These are phyloP conservation scores for Synchytrium microbalum DNA, from an alignment of 371 early-diverging fungal species.

Conservation along the genomic window DNA sequence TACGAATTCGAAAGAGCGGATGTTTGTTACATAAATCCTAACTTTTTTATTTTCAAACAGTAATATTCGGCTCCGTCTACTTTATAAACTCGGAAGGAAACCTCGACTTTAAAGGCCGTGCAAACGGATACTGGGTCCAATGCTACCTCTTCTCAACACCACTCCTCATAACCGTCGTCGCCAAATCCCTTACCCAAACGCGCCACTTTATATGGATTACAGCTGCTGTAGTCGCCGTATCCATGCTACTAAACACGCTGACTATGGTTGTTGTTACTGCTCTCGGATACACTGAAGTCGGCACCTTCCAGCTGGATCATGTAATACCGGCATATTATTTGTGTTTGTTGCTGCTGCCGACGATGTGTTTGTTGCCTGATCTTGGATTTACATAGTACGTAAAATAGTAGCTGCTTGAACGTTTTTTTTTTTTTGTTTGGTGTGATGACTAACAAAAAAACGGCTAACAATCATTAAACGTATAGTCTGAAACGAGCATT, in stretches of 20 bases:
- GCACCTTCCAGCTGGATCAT: conserved; percentile 24
- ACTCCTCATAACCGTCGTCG: conserved; percentile 30
- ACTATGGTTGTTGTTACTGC: conserved; percentile 21
- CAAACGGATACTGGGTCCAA: conserved; percentile 31
- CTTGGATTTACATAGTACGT: conserved; percentile 21
- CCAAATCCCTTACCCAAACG: conserved; percentile 20
- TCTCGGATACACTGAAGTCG: conserved; percentile 15
- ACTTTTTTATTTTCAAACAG: conserved; percentile 11
- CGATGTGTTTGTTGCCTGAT: conserved; percentile 23
- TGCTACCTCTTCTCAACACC: conserved; percentile 30
- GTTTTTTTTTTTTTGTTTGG: conserved; percentile 1
- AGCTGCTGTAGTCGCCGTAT: conserved; percentile 16
- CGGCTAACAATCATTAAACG: conserved; percentile 1
- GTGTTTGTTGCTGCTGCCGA: conserved; percentile 15
- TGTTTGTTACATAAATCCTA: not conserved
- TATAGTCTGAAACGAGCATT: conserved; percentile 10
- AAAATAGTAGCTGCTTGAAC: no score
- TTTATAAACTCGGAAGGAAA: conserved; percentile 21
- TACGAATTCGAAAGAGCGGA: not conserved
- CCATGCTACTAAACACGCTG: conserved; percentile 16
- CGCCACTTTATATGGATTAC: conserved; percentile 24
- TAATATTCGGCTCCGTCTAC: conserved; percentile 27
- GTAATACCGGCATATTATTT: conserved; percentile 28
- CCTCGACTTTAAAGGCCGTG: conserved; percentile 19
- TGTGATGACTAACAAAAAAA: conserved; percentile 4